phyloP scores from a whole-genome alignment of 1,284 basidiomycete species.

The Pisolithus thermaeus region DNA sequence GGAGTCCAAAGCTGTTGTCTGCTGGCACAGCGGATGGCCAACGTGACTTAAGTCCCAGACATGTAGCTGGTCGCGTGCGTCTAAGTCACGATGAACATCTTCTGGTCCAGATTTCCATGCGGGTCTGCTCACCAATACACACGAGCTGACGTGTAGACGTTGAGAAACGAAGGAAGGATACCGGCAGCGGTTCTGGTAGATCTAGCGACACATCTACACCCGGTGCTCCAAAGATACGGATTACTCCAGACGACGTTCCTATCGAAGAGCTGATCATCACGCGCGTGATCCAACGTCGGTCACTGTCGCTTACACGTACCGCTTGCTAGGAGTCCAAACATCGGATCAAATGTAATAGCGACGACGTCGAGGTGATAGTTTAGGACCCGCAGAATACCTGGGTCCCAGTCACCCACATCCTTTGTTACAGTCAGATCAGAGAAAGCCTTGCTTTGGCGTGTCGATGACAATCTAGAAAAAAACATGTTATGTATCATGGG shows the following conservation, averaged over 20 bases:
- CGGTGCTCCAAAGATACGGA: slow-evolving; percentile 63
- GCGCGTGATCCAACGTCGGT: not conserved
- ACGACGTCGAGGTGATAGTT: slow-evolving; percentile 54
- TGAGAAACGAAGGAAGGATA: slow-evolving; percentile 64
- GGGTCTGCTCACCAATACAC: slow-evolving; percentile 49
- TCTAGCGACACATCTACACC: slow-evolving; percentile 52
- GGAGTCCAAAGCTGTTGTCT: slow-evolving; percentile 46
- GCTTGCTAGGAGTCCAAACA: slow-evolving; percentile 68
- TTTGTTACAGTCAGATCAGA: slow-evolving; percentile 51
- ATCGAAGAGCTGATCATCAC: not conserved
- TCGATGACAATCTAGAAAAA: not conserved
- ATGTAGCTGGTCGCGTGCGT: slow-evolving; percentile 60
- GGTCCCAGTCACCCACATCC: slow-evolving; percentile 55
- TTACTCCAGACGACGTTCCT: slow-evolving; percentile 55
- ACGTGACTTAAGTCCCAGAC: slow-evolving; percentile 57
- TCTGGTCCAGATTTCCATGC: not conserved
- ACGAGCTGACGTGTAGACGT: slow-evolving; percentile 51
- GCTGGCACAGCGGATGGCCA: slow-evolving; percentile 55
- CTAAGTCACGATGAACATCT: slow-evolving; percentile 30
- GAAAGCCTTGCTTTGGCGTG: slow-evolving; percentile 13
- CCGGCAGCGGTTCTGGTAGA: slow-evolving; percentile 44
- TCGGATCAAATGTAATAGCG: slow-evolving; percentile 63
- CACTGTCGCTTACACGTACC: slow-evolving; percentile 33
- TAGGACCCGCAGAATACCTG: slow-evolving; percentile 41
- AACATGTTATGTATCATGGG: slow-evolving; percentile 1